A percentile compares a stretch with the other conserved stretches of the same genome.
These are phyloP conservation scores for Ophiostoma piceae DNA, from an alignment of 2,329 filamentous ascomycete species.

Conservation along the genomic window DNA sequence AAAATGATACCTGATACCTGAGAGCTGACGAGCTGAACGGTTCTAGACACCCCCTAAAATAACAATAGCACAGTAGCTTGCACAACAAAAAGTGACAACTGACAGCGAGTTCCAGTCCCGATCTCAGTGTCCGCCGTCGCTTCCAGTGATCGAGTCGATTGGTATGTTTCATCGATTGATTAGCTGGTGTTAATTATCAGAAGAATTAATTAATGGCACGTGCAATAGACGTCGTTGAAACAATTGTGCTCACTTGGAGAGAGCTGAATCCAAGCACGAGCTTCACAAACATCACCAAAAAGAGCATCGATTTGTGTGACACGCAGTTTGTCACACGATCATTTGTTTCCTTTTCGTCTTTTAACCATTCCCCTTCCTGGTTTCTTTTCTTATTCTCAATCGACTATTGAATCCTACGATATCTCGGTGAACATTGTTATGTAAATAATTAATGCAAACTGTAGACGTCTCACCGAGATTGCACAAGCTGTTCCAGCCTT, in stretches of 20 bases:
- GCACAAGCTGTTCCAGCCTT: not conserved
- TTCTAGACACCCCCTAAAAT: not conserved
- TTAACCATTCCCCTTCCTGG: not conserved
- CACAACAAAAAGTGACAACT: not conserved
- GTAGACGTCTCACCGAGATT: not conserved
- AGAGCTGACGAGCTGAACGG: not conserved
- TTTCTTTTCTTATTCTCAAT: not conserved
- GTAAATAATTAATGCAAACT: not conserved
- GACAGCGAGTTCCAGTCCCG: not conserved
- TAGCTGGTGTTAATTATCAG: not conserved
- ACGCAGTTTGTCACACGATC: not conserved
- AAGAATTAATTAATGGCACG: not conserved
- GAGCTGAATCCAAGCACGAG: too few species aligned
- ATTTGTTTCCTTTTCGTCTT: not conserved
- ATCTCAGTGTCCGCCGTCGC: not conserved
- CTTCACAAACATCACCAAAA: not conserved
- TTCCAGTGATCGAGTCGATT: constrained; percentile 10
- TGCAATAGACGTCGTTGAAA: not conserved
- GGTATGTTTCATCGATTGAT: not conserved
- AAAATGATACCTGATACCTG: not conserved
- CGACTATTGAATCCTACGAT: not conserved
- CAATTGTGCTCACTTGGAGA: not conserved
- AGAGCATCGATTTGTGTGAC: not conserved
- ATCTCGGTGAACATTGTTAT: not conserved
- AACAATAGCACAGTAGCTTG: not conserved